Conservation (phyloP, 2,329 filamentous ascomycete species). For the Diaporthe citriasiana region DNA sequence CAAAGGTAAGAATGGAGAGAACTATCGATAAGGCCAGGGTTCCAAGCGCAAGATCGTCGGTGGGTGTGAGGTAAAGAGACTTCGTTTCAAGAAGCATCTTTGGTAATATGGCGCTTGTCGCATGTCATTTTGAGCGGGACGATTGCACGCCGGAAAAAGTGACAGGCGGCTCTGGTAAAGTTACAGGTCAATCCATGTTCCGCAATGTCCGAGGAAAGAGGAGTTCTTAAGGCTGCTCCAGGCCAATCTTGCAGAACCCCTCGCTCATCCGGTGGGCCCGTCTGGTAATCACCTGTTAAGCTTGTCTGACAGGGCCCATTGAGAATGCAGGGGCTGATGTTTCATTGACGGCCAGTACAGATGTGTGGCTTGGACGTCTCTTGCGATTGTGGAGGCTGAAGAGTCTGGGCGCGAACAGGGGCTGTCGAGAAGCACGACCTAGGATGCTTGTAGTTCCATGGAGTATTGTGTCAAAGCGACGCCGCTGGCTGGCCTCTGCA, state of each 20-base stretch:
- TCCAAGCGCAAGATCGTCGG: constrained; percentile 13
- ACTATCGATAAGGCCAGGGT: not conserved
- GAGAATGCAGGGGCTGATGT: not conserved
- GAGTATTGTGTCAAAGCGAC: not conserved
- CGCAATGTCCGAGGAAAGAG: not conserved
- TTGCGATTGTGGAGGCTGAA: constrained; percentile 3
- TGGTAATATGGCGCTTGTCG: not conserved
- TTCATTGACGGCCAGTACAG: not conserved
- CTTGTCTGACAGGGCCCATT: constrained; percentile 9
- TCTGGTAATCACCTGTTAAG: constrained; percentile 15
- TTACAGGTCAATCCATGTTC: not conserved
- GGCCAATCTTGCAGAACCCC: not conserved
- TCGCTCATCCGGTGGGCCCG: not conserved
- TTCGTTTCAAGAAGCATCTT: constrained; percentile 15
- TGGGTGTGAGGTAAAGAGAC: constrained; percentile 1
- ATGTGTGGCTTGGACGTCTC: not conserved
- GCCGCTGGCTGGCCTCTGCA: no score
- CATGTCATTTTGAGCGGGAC: constrained; percentile 5
- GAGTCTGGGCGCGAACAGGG: not conserved
- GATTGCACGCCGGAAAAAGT: not conserved
- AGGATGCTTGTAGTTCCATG: not conserved
- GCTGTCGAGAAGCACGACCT: not conserved
- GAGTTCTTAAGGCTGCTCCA: constrained; percentile 4
- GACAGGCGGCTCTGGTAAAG: not conserved
- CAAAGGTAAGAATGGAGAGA: not conserved